Conservation (phyloP, 2,329 filamentous ascomycete genomes). For the Colletotrichum sansevieriae region DNA sequence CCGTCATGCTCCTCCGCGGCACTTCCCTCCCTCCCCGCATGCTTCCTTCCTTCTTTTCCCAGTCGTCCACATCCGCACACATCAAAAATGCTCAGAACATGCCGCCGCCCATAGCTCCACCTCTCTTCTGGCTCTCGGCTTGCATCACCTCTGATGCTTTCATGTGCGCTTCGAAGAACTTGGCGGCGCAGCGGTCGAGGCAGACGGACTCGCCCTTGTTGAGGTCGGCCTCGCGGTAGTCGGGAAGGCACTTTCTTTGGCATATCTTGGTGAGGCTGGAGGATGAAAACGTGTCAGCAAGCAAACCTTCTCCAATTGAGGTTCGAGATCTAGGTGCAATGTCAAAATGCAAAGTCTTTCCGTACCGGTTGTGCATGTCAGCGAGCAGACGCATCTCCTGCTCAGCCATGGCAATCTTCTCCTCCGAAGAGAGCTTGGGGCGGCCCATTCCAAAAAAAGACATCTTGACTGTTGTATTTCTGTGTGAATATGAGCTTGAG, state of each 20-base stretch:
- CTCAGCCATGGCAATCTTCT: constrained; percentile 97
- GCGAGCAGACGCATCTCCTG: constrained; percentile 97
- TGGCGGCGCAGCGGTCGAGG: constrained; percentile 95
- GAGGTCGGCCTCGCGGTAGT: constrained; percentile 95
- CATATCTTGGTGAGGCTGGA: constrained; percentile 86
- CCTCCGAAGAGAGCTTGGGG: constrained; percentile 90
- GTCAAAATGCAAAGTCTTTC: constrained; percentile 18
- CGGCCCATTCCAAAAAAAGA: constrained; percentile 64
- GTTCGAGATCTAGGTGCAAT: no score
- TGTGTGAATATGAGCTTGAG: neutral
- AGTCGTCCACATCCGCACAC: neutral
- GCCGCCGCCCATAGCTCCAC: constrained; percentile 67
- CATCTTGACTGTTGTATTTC: constrained; percentile 50
- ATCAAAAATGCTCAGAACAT: constrained; percentile 52
- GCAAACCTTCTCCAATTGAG: no score
- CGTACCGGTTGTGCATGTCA: constrained; percentile 97
- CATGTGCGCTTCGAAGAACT: constrained; percentile 99
- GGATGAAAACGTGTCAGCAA: neutral
- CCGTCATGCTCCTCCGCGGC: neutral
- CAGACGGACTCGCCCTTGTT: constrained; percentile 99
- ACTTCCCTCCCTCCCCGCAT: neutral
- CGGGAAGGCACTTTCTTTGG: constrained; percentile 93
- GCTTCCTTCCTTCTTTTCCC: no score
- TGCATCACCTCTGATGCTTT: constrained; percentile 98
- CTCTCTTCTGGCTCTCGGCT: constrained; percentile 79